Base-by-base conservation (phyloP, 1,139 yeast genomes). In the Diutina mesorugosa region DNA sequence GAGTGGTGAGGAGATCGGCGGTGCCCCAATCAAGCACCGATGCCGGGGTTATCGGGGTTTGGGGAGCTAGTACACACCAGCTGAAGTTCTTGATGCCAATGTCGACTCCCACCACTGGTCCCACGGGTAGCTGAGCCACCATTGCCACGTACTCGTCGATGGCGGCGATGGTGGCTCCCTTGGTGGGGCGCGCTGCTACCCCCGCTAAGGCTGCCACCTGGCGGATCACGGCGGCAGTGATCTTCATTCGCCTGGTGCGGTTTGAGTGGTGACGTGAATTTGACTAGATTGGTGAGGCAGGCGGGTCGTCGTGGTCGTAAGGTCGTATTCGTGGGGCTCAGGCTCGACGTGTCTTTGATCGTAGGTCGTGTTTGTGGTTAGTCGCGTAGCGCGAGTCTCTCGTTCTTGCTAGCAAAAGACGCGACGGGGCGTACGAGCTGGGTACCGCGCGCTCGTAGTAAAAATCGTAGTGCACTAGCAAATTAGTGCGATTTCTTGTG, bases 61-160 rank as follows among this genome's bases (percentile, higher is more conserved):
- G 21, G 21, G 50, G 30, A 29, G 32, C 29, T 7, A 50, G 16
- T 5, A 50, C 6, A 30, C 53, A 50, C 18, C 14, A 50, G 26
- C 53, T 50, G 32, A 50, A 50, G 21, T 50, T 32, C 32, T 50
- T 50, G 35, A 50, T 50, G 28, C 53, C 53, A 32, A 50, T 32
- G 21, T 50, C 53, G 29, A 50, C 16, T 1, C 53, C 53, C 14
- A 32, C 21, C 16, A 50, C 16, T 26, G 53, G 45, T 8, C 45
- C 53, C 21, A 6, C 7, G 14, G 51, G 51, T 7, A n/a, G 7
- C 32, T 10, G 41, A 35, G 41, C 41, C n/a, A 35, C n/a, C 41
- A 35, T 35, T 4, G 2, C 29, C 10, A 32, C 14, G 12, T 50
- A 32, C 18, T 18, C 41, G 41, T 29, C 16, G 45, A 50, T 47